These are phyloP conservation scores for Capsella rubella DNA, from an alignment of 441 rosid genomes.

Conservation along the genomic window DNA sequence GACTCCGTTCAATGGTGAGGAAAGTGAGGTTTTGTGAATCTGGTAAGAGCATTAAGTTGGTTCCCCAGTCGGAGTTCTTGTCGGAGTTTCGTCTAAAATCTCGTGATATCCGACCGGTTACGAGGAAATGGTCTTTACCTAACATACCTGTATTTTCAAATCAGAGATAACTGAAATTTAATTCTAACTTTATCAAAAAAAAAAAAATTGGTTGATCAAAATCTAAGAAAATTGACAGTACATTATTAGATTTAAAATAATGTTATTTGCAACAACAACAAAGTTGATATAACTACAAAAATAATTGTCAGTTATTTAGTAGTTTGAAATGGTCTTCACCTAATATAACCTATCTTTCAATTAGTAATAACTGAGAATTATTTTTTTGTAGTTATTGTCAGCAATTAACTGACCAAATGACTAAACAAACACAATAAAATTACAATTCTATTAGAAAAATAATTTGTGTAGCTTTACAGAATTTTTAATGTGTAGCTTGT, in stretches of 20 bases:
- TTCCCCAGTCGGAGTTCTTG: constrained; percentile 59
- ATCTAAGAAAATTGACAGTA: too few species aligned
- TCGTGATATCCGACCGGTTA: constrained; percentile 72
- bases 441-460: not conserved
- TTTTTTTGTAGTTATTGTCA: not conserved
- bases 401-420: not conserved
- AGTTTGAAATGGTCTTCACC: not conserved
- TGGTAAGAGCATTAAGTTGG: constrained; percentile 61
- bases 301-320: not conserved
- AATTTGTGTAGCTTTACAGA: not conserved
- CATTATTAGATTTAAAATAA: not conserved
- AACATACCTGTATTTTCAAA: constrained; percentile 41
- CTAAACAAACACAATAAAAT: not conserved
- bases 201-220: too few species aligned
- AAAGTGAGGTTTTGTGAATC: constrained; percentile 63
- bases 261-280: not conserved
- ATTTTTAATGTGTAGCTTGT: not conserved
- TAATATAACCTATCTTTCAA: not conserved
- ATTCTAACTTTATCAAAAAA: not conserved
- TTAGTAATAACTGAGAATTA: not conserved
- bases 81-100: constrained; percentile 55
- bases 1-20: constrained; percentile 60
- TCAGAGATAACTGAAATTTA: not conserved
- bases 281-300: not conserved
- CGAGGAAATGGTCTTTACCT: constrained; percentile 79